These are phyloP conservation scores for Picochlorum sp. DNA, from an alignment of 139 green algal genomes.

Conservation along the genomic window DNA sequence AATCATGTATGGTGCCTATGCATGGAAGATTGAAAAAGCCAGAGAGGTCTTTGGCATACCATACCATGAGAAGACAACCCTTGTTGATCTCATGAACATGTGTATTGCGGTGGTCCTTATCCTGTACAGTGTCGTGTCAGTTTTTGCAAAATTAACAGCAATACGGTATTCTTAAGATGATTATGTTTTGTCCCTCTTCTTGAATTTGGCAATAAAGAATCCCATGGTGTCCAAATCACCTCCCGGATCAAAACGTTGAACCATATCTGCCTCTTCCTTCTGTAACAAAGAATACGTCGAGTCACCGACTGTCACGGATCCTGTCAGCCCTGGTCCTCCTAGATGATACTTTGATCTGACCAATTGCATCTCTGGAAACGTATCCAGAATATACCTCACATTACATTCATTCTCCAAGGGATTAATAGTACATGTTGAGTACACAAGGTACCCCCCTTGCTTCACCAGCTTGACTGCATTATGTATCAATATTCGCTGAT, in stretches of 20 bases:
- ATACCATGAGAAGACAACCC: neutral
- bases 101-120: conserved; percentile 8
- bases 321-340: conserved; percentile 47
- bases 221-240: conserved; percentile 64
- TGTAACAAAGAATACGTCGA: conserved; percentile 48
- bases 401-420: conserved; percentile 86
- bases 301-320: neutral
- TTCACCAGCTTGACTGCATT: conserved; percentile 63
- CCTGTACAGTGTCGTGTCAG: conserved; percentile 9
- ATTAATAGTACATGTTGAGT: conserved; percentile 83
- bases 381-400: conserved; percentile 76
- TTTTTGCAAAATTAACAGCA: conserved; percentile 10
- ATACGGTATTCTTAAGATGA: neutral
- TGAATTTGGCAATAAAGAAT: conserved; percentile 87
- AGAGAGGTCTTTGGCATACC: conserved; percentile 12
- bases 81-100: conserved; percentile 18
- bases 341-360: conserved; percentile 44
- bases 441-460: conserved; percentile 74
- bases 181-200: conserved; percentile 25
- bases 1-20: conserved; percentile 17
- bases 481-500: conserved; percentile 68
- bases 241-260: conserved; percentile 78
- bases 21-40: conserved; percentile 16
- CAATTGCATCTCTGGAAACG: conserved; percentile 48
- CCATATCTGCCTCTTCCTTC: conserved; percentile 44